Evolutionary conservation across 2,329 filamentous ascomycete genomes (phyloP).

Genomic region (Microdochium trichocladiopsis): DNA sequence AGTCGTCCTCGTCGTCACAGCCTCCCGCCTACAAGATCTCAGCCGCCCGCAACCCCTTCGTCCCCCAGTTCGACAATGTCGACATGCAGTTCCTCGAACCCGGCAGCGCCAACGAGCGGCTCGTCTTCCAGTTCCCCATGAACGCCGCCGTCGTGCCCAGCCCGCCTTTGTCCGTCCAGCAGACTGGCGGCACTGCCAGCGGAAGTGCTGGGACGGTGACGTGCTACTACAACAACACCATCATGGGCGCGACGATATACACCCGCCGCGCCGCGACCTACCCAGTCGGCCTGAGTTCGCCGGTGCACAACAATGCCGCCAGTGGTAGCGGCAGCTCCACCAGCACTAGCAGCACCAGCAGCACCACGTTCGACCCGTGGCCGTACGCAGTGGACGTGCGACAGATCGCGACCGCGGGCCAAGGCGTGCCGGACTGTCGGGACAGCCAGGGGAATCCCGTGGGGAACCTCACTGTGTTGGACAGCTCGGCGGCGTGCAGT

Average conservation of each 20-base stretch:
- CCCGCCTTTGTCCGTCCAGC: constrained; percentile 30
- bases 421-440: constrained; percentile 46
- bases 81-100: constrained; percentile 7
- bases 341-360: constrained; percentile 7
- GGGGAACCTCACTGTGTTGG: constrained; percentile 19
- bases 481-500: not conserved
- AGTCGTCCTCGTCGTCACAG: constrained; percentile 14
- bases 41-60: constrained; percentile 46
- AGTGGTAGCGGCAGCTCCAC: constrained; percentile 1
- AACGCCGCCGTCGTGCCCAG: constrained; percentile 45
- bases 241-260: constrained; percentile 38
- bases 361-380: constrained; percentile 36
- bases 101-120: constrained; percentile 42
- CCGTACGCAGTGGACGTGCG: constrained; percentile 50
- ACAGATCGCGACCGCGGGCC: constrained; percentile 39
- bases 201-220: constrained; percentile 27
- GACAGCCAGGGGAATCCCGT: constrained; percentile 27
- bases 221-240: constrained; percentile 52
- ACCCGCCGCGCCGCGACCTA: not conserved
- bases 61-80: constrained; percentile 39
- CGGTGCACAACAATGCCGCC: not conserved
- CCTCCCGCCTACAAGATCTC: constrained; percentile 41
- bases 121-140: constrained; percentile 47
- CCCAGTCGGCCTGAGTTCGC: not conserved
- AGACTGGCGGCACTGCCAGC: constrained; percentile 15